Base-by-base conservation (phyloP, 331 rosid genomes). In the Telfairia occidentalis region DNA sequence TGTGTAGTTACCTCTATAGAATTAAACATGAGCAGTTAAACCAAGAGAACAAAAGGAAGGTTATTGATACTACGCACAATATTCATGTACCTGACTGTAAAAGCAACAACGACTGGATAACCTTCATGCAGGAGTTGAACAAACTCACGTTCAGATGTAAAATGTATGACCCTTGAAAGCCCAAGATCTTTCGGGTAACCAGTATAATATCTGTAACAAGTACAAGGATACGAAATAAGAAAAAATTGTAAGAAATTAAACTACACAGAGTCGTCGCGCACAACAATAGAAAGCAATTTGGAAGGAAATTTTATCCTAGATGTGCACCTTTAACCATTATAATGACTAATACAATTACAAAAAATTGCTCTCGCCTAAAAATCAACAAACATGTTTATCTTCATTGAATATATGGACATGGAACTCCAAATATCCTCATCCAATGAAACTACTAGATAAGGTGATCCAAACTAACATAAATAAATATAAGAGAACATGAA, bases 161-260 rank as follows among this genome's bases (percentile, higher is more conserved):
- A 90, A 89, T 90, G 87, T 83, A 88, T 79, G 64, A 94, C 89
- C 81, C 88, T 79, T 30, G 98, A 88, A 48, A 96, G 92, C 73
- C 96, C 97, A 46, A 91, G 92, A 81, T 87, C 87, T 87, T 94
- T 94, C 23, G 97, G 97, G 78, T 85, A 90, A 71, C 97, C 96
- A 64, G 89, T 88, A 71, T 91, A 90, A 77, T 90, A 88, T 84
- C 98, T 94, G 9, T 24, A 78, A 24, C 77, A 32, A n/a, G 24
- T 43, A 13, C 49, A n/a, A 53, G 34, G 26, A 30, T 35, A 52
- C 55, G 52, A 29, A 52, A 43, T 29, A 63, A 45, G 53, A 4
- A 48, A 45, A 53, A 58, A 5, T 2, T 7, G 15, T 42, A 35
- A 28, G 15, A 38, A 1, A n/a, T 35, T 16, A 74, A 60, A 46